phyloP scores from a whole-genome alignment of 2,329 filamentous ascomycete species.

The Nemania diffusa region DNA sequence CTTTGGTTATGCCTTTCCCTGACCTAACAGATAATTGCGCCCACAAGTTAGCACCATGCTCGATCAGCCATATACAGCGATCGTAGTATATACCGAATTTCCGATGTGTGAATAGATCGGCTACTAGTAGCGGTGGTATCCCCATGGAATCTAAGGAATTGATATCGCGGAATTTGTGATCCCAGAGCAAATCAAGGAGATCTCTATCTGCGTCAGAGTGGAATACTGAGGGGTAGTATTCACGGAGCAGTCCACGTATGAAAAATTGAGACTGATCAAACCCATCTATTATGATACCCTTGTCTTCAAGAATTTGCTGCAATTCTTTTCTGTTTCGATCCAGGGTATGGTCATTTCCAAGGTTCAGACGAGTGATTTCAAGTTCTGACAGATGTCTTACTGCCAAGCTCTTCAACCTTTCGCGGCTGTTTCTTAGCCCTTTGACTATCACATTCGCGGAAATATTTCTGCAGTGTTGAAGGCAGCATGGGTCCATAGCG shows the following conservation, averaged over 20 bases:
- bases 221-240: neutral
- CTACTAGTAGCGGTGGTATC: neutral
- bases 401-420: slow-evolving; percentile 3
- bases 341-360: slow-evolving; percentile 3
- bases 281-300: neutral
- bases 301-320: slow-evolving; percentile 1
- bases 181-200: neutral
- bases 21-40: neutral
- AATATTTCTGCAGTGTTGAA: neutral
- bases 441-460: neutral
- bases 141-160: neutral
- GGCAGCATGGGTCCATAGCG: neutral
- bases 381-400: slow-evolving; percentile 12
- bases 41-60: slow-evolving; percentile 18
- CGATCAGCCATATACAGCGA: neutral
- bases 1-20: neutral
- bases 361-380: neutral
- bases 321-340: slow-evolving; percentile 1
- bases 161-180: neutral
- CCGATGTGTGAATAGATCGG: neutral
- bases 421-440: slow-evolving; percentile 3
- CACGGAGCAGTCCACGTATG: neutral
- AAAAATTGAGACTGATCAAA: neutral
- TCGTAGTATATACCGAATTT: neutral
- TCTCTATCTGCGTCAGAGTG: neutral